phyloP scores from a whole-genome alignment of 192 early-diverging fungal species.

The Dimargaris xerosporica region DNA sequence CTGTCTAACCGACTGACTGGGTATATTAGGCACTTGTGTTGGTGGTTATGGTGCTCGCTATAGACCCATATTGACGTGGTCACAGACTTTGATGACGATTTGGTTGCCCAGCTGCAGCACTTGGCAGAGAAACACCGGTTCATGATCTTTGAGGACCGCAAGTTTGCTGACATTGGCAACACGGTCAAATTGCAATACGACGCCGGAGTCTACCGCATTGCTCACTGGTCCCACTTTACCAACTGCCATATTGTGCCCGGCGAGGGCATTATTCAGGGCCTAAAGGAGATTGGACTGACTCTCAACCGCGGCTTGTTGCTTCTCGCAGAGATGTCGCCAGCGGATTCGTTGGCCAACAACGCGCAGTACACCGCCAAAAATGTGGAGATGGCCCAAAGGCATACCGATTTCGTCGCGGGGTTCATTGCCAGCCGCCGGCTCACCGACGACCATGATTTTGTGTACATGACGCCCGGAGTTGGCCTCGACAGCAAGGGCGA shows the following conservation, averaged over 20 bases:
- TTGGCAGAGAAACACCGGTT: slow-evolving; percentile 81
- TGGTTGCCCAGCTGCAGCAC: slow-evolving; percentile 50
- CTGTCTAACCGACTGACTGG: too few relatives aligned
- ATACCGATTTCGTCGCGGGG: slow-evolving; percentile 87
- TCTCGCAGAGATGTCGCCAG: slow-evolving; percentile 94
- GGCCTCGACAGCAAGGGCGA: slow-evolving; percentile 70
- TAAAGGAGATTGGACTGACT: slow-evolving; percentile 76
- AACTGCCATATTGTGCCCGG: slow-evolving; percentile 92
- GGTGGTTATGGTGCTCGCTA: too few relatives aligned
- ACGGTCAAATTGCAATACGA: slow-evolving; percentile 94
- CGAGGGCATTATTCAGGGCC: slow-evolving; percentile 87
- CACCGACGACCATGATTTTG: slow-evolving; percentile 62
- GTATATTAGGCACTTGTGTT: too few relatives aligned
- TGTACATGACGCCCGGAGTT: slow-evolving; percentile 94
- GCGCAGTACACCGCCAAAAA: slow-evolving; percentile 67
- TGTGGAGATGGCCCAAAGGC: slow-evolving; percentile 65
- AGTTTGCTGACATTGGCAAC: slow-evolving; percentile 98
- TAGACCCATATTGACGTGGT: slow-evolving; percentile 94
- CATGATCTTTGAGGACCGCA: slow-evolving; percentile 97
- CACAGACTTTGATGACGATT: slow-evolving; percentile 78
- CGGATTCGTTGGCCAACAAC: slow-evolving; percentile 69
- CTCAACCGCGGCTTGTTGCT: slow-evolving; percentile 65
- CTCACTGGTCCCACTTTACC: slow-evolving; percentile 89
- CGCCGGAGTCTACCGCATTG: slow-evolving; percentile 80
- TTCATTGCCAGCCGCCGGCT: slow-evolving; percentile 75